Conservation (phyloP, 2,329 filamentous ascomycete species). For the Incumbomyces delicatus region DNA sequence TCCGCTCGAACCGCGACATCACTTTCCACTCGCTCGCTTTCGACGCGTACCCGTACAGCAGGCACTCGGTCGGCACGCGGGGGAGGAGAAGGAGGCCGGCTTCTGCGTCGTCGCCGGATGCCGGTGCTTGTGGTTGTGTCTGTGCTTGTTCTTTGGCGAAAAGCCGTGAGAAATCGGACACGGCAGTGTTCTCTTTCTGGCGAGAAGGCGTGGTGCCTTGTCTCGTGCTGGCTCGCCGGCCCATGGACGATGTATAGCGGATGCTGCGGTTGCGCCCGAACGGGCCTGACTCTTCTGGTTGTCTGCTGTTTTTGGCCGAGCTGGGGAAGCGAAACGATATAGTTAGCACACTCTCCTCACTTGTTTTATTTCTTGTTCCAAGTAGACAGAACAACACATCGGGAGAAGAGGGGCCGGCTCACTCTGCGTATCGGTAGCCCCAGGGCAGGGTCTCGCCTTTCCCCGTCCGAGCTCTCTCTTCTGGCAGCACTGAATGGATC, state of each 20-base stretch:
- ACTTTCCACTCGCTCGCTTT: slow-evolving; percentile 67
- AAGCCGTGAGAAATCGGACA: slow-evolving; percentile 37
- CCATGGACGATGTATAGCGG: slow-evolving; percentile 28
- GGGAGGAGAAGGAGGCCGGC: slow-evolving; percentile 29
- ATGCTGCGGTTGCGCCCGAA: slow-evolving; percentile 46
- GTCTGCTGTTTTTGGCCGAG: slow-evolving; percentile 40
- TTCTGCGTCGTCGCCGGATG: slow-evolving; percentile 21
- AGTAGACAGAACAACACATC: no score
- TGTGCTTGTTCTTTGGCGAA: slow-evolving; percentile 33
- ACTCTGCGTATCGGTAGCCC: slow-evolving; percentile 55
- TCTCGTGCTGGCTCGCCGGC: slow-evolving; percentile 41
- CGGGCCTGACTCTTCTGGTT: slow-evolving; percentile 51
- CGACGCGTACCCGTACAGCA: slow-evolving; percentile 73
- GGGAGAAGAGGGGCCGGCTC: slow-evolving; percentile 24
- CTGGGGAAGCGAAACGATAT: slow-evolving; percentile 21
- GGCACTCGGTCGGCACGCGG: slow-evolving; percentile 58
- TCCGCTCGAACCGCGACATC: slow-evolving; percentile 76
- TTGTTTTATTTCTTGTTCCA: no score
- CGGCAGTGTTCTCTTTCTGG: slow-evolving; percentile 46
- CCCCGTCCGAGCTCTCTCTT: slow-evolving; percentile 51
- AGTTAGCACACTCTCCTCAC: no score
- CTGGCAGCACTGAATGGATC: slow-evolving; percentile 54
- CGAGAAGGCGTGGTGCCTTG: slow-evolving; percentile 45
- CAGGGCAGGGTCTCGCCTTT: slow-evolving; percentile 52
- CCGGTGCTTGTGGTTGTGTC: slow-evolving; percentile 10